Base-by-base conservation (phyloP, 495 filamentous ascomycete genomes). In the Aspergillus diversus region DNA sequence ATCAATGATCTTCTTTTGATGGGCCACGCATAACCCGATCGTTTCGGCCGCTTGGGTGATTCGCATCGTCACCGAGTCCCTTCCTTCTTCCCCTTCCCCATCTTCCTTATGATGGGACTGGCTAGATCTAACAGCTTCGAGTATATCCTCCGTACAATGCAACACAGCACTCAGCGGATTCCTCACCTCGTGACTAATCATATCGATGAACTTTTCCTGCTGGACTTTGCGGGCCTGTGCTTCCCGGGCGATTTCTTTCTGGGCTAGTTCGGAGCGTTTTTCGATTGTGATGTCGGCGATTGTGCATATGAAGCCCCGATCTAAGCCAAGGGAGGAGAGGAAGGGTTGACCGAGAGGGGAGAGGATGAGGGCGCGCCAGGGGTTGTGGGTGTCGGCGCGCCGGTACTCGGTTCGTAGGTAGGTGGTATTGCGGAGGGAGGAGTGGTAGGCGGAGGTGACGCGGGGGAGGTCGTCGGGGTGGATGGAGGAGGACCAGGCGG, bases 201-300 rank as follows among this genome's bases (percentile, higher is more conserved):
- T 94, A 71, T 94, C 91, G 68, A 95, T 93, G 72, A 94, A 96
- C 62, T 92, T 92, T 69, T 94, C 88, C 64, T 90, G 87, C 61
- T 89, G 85, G 39, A 84, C 76, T 69, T 90, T 90, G 47, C 84
- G 81, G 61, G 87, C 86, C 53, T 89, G 81, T 5, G 86, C 89
- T 69, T 86, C 87, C 64, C 84, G 78, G 34, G 87, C 86, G 65
- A 85, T 80, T 56, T 86, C 85, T 65, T 85, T 84, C 61, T 89
- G 83, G 47, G 72, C 53, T 52, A 77, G 31, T 55, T 83, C 80
- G 1, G 80, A 77, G 61, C 68, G 77, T 60, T 82, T 83, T 34
- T 83, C 74, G 39, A 70, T 64, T 55, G 77, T 82, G 42, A 84
- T 83, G 48, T 85, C 78, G 11, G 57, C 58, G 0, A 73, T 57